These are phyloP conservation scores for Trichoderma harzianum DNA, from an alignment of 2,329 filamentous ascomycete genomes.

Conservation along the genomic window DNA sequence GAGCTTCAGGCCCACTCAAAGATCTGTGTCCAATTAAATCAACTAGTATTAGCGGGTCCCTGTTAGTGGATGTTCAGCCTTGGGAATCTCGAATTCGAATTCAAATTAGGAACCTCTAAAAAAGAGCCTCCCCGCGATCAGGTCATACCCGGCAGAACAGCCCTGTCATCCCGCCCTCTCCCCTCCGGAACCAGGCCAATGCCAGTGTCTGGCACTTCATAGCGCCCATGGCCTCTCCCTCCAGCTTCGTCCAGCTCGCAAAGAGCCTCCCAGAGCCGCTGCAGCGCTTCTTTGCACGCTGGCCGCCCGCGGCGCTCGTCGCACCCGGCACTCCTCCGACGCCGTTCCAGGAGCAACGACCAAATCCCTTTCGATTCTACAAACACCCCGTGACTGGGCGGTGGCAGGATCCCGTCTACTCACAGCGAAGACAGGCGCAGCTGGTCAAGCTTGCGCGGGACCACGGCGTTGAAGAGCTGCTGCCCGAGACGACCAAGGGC, in stretches of 20 bases:
- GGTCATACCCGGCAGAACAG: not conserved
- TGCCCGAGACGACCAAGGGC: slow-evolving; percentile 75
- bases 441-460: slow-evolving; percentile 79
- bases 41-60: not conserved
- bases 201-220: not conserved
- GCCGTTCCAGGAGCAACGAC: slow-evolving; percentile 53
- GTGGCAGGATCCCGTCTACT: slow-evolving; percentile 82
- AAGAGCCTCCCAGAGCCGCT: slow-evolving; percentile 73
- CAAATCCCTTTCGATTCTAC: slow-evolving; percentile 78
- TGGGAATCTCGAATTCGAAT: slow-evolving; percentile 14
- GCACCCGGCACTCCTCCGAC: slow-evolving; percentile 43
- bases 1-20: not conserved
- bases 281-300: slow-evolving; percentile 82
- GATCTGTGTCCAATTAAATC: not conserved
- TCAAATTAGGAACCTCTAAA: not conserved
- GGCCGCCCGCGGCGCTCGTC: slow-evolving; percentile 68
- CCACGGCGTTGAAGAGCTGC: slow-evolving; percentile 74
- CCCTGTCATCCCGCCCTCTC: not conserved
- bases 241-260: slow-evolving; percentile 56
- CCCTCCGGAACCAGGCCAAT: slow-evolving; percentile 3
- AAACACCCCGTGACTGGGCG: slow-evolving; percentile 75
- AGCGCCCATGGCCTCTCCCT: slow-evolving; percentile 33
- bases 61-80: slow-evolving; percentile 21
- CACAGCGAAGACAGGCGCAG: slow-evolving; percentile 82
- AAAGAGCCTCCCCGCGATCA: slow-evolving; percentile 1